phyloP scores from a whole-genome alignment of 148 eudicot genomes.

The Cornus controversa region DNA sequence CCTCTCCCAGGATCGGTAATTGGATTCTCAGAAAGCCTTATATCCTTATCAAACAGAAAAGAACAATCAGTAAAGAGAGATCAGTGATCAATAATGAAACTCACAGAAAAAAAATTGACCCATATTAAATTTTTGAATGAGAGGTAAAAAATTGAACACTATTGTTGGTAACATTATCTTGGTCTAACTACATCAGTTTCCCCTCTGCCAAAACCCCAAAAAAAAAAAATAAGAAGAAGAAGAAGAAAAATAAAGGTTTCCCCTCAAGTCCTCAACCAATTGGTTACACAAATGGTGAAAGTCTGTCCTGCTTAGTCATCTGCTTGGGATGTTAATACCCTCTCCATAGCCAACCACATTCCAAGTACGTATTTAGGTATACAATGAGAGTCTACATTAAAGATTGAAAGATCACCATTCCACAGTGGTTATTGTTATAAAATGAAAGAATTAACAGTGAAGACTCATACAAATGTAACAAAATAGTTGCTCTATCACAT shows the following conservation, averaged over 20 bases:
- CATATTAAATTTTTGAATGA: background rate
- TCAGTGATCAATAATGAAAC: background rate
- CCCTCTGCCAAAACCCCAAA: too few species aligned
- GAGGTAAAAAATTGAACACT: background rate
- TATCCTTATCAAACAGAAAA: conserved; percentile 44
- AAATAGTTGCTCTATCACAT: too few species aligned
- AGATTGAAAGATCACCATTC: background rate
- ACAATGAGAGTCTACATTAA: background rate
- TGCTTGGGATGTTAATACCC: too few species aligned
- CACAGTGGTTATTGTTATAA: background rate
- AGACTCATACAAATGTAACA: background rate
- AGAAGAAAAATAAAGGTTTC: background rate
- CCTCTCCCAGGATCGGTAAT: conserved; percentile 75
- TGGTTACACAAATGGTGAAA: too few species aligned
- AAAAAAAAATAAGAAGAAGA: too few species aligned
- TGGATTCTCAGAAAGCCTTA: conserved; percentile 86
- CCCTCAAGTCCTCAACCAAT: too few species aligned
- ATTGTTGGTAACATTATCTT: too few species aligned
- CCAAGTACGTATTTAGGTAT: background rate
- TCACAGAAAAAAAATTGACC: background rate
- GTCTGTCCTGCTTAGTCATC: too few species aligned
- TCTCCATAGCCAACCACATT: too few species aligned
- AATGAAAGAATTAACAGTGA: background rate
- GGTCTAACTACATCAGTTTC: too few species aligned
- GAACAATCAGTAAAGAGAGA: conserved; percentile 1